Percentiles rank a stretch among this genome's conserved stretches.
These are phyloP conservation scores for Crithidia acanthocephali DNA, from an alignment of 208 protist species.

Conservation along the genomic window DNA sequence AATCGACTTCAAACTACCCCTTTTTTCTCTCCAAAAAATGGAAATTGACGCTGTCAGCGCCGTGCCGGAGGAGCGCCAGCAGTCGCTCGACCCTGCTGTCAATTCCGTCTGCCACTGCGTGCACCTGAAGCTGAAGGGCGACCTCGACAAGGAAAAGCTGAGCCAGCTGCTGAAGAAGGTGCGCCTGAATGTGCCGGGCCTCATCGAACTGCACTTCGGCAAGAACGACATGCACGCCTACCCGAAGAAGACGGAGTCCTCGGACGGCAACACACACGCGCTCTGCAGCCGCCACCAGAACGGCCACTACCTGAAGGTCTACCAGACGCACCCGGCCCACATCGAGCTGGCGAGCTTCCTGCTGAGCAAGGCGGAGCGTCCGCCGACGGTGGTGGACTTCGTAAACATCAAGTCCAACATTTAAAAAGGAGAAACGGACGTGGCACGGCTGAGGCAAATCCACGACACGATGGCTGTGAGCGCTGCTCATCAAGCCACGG, in stretches of 20 bases:
- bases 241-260: slow-evolving; percentile 35
- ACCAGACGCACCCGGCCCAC: slow-evolving; percentile 43
- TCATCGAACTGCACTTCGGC: slow-evolving; percentile 75
- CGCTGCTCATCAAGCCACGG: no score
- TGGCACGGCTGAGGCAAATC: not conserved
- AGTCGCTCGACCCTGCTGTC: slow-evolving; percentile 29
- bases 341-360: slow-evolving; percentile 43
- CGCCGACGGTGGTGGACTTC: slow-evolving; percentile 56
- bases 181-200: slow-evolving; percentile 39
- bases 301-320: slow-evolving; percentile 37
- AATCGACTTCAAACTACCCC: no score
- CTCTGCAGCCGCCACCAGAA: slow-evolving; percentile 56
- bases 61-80: slow-evolving; percentile 5
- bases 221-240: slow-evolving; percentile 46
- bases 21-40: no score
- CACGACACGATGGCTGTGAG: no score
- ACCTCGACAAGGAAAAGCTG: slow-evolving; percentile 38
- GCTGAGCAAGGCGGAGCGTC: slow-evolving; percentile 26
- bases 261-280: slow-evolving; percentile 50
- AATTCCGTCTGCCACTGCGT: slow-evolving; percentile 53
- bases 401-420: slow-evolving; percentile 48
- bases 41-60: slow-evolving; percentile 8
- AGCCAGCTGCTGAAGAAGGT: slow-evolving; percentile 31
- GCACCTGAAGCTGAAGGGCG: slow-evolving; percentile 41
- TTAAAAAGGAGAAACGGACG: slow-evolving; percentile 15